Evolutionary conservation across 352 stramenopile species (phyloP), one percentile per base, ranked within the genome.

Genomic region (Pythium brachiatum): DNA sequence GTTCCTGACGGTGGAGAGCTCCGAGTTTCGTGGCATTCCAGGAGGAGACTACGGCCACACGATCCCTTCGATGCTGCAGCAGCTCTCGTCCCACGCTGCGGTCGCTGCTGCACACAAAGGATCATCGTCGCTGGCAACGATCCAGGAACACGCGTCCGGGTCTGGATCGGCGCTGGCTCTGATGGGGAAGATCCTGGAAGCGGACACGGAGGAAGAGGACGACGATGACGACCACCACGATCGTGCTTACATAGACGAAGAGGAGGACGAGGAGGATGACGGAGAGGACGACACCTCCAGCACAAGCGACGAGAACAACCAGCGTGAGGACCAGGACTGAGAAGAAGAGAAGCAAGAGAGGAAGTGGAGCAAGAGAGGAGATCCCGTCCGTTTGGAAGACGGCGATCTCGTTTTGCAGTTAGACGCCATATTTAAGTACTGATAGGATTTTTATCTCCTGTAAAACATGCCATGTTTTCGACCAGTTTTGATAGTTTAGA

Each of bases 1-100:
- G 8, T 92, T 92, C 59, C 54, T 92, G 20, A 87, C 76, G 11
- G 74, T 70, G 18, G 83, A 86, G 27, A 68, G 67, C 23, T 73
- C 78, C 50, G 69, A 68, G 13, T 86, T 78, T 68, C 68, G 66
- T 20, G 66, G 68, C 16, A 76, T 81, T 34, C 70, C 74, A 0
- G 76, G 69, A 12, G 63, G 60, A 5, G 59, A 69, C 13, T 70
- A 70, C 27, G 72, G 70, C 23, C 63, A 73, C 20, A 57, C 64
- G 12, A 75, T 90, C 36, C 78, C 77, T 11, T 75, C 70, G 43
- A 54, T 90, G 7, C 57, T 90, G 26, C 76, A 66, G 27, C 70
- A 86, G 56, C 58, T 88, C 31, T 71, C 77, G 60, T 47, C 64
- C 4, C 52, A 63, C 16, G 44, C 61, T 0, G 60, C 63, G 7